Base-by-base conservation (phyloP, 129 eudicot species). In the Flaveria brownii region DNA sequence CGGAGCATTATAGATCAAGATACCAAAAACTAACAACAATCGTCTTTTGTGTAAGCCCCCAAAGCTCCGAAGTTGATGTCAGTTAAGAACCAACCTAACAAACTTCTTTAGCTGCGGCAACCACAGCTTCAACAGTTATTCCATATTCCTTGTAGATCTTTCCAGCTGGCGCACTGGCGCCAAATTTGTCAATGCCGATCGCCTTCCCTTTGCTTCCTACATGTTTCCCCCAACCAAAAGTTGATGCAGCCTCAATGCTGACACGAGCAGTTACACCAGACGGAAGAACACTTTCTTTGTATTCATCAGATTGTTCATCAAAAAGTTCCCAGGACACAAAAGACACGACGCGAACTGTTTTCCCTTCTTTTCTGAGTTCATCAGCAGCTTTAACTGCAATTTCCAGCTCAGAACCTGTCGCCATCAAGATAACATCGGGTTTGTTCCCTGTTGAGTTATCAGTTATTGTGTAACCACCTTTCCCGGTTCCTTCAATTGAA, bases 301-400 rank as follows among this genome's bases (percentile, higher is more conserved):
- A 93, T 6, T 82, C 90, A 18, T 83, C 91, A 1, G 91, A 84
- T 41, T 93, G 97, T 75, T 88, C 96, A 20, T 87, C 98, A 10
- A 83, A 93, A 56, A 90, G 91, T 79, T 93, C 97, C 98, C 98
- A 93, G 15, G 90, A 88, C 25, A 93, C 96, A 18, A 93, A 81
- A 5, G 98, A 93, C n/a, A 93, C 98, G 12, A 91, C 98, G n/a
- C 98, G 78, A 47, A 93, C 97, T 3, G 92, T 47, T 76, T 90
- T 93, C 52, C 98, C 98, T 79, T 90, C 97, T 87, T 93, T 93
- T 84, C 97, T 93, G 20, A 93, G 98, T 65, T 86, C 97, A 76
- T 93, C 98, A 13, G 86, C 98, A 62, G 98, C 98, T 78, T 90
- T 88, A 43, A 84, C 92, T 2, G 88, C 98, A 50, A 93, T 93